Evolutionary conservation across 2,329 filamentous ascomycete genomes (phyloP).

Genomic region (Aspergillus oerlinghausenensis): DNA sequence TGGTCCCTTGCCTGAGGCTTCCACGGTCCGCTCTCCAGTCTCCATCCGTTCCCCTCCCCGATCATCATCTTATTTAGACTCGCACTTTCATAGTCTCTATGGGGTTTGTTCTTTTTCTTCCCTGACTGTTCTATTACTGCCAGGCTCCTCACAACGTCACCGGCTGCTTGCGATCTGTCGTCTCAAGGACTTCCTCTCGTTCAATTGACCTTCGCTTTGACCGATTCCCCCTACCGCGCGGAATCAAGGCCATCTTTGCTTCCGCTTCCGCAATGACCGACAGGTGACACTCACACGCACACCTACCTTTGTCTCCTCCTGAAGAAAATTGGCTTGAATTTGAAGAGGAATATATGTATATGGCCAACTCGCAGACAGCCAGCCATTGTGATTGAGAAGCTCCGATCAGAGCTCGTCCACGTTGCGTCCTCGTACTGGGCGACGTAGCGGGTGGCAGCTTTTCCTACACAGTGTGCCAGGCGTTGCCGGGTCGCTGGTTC

Average conservation of each 20-base stretch:
- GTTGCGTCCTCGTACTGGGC: background rate
- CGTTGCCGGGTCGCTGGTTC: background rate
- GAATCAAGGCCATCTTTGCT: background rate
- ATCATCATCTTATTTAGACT: background rate
- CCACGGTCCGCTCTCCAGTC: background rate
- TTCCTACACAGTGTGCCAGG: background rate
- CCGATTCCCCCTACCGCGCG: conserved; percentile 1
- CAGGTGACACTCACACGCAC: conserved; percentile 10
- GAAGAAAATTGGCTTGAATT: background rate
- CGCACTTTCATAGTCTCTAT: background rate
- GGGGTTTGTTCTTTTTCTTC: background rate
- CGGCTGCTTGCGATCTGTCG: too few species aligned
- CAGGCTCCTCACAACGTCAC: background rate
- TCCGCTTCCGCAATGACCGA: conserved; percentile 12
- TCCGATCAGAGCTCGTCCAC: background rate
- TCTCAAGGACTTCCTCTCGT: background rate
- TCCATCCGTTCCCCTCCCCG: background rate
- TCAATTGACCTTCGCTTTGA: conserved; percentile 4
- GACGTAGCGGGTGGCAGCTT: background rate
- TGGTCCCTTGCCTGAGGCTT: background rate
- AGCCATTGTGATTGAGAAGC: background rate
- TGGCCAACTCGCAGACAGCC: background rate
- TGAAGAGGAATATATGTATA: background rate
- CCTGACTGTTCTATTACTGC: background rate
- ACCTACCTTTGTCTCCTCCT: too few species aligned